Evolutionary conservation across 2,329 filamentous ascomycete species (phyloP).

Genomic region (Zymoseptoria crescenta): DNA sequence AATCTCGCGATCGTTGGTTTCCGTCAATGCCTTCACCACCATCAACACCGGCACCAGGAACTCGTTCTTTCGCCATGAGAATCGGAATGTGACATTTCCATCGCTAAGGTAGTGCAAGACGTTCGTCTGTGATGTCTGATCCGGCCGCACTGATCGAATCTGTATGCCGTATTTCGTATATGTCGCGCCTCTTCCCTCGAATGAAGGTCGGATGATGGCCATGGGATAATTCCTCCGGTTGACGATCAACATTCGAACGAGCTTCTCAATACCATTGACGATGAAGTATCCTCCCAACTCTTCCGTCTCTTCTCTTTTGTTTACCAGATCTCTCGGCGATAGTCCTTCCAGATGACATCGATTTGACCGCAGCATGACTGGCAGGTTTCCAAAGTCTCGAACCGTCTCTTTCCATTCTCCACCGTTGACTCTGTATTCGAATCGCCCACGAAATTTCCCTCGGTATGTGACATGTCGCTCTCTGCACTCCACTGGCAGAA

Average conservation of each 20-base stretch:
- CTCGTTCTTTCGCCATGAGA: conserved; percentile 96
- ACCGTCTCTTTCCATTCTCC: conserved; percentile 75
- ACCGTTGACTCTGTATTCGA: conserved; percentile 83
- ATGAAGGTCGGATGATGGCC: conserved; percentile 86
- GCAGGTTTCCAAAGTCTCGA: conserved; percentile 79
- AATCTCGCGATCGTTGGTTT: conserved; percentile 94
- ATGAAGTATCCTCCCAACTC: conserved; percentile 96
- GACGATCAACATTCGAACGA: conserved; percentile 85
- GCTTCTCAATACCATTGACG: conserved; percentile 94
- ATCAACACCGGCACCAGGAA: conserved; percentile 95
- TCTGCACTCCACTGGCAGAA: conserved; percentile 86
- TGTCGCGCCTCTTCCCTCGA: conserved; percentile 73
- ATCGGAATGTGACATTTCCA: conserved; percentile 92
- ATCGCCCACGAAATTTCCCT: conserved; percentile 71
- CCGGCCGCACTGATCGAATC: conserved; percentile 85
- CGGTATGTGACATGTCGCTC: conserved; percentile 89
- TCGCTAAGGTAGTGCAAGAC: conserved; percentile 92
- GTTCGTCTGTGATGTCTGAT: conserved; percentile 96
- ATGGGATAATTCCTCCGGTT: conserved; percentile 90
- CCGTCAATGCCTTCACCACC: conserved; percentile 87
- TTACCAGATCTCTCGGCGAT: conserved; percentile 72
- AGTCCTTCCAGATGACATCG: conserved; percentile 83
- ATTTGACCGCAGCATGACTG: conserved; percentile 89
- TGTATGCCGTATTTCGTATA: conserved; percentile 90
- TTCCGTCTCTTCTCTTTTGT: conserved; percentile 88